Base-by-base conservation (phyloP, 2,329 filamentous ascomycete genomes). In the Xylaria hypoxylon region DNA sequence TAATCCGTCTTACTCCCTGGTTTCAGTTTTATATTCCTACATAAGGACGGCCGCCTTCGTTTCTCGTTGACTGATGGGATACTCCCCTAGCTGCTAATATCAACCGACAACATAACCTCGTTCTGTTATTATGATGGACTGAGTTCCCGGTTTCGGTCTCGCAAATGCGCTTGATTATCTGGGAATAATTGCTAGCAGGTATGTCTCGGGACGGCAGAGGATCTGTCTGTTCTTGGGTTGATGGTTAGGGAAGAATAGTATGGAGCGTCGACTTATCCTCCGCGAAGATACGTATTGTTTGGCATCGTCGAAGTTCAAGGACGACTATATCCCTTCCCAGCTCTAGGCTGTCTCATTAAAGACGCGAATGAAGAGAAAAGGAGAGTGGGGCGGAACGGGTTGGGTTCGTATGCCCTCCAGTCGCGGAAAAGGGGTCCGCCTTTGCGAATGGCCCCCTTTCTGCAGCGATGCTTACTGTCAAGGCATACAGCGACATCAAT, bases 401-500 rank as follows among this genome's bases (percentile, higher is more conserved):
- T 19, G 35, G 28, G 28, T 15, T 59, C 28, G 48, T 8, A 11
- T 33, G 50, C 47, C 50, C 28, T 60, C 45, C 38, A 15, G 45
- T 26, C 31, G 31, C 38, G 17, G 2, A 56, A 58, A 56, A 22
- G 47, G 35, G 28, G 28, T 4, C 22, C 17, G 31, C 40, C 58
- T 28, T 38, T 19, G 11, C 17, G 5, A 55, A 17, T 17, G 22
- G 35, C 35, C 58, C 47, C 51, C 26, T 44, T 50, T 17, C 15
- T 11, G 17, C 40, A 24, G 44, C 17, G 22, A 58, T 45, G 26
- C 53, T 59, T 40, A 40, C 40, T 15, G 33, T 24, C 58, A 52
- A 65, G 59, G 58, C 62, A 55, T 33, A 51, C 52, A 56, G 5
- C 42, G 17, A 42, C 8, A 50, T 35, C 31, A 50, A 24, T 40